Percentiles rank a stretch among this genome's conserved stretches.
phyloP scores from a whole-genome alignment of 2,329 filamentous ascomycete genomes.

The Colletotrichum viniferum region DNA sequence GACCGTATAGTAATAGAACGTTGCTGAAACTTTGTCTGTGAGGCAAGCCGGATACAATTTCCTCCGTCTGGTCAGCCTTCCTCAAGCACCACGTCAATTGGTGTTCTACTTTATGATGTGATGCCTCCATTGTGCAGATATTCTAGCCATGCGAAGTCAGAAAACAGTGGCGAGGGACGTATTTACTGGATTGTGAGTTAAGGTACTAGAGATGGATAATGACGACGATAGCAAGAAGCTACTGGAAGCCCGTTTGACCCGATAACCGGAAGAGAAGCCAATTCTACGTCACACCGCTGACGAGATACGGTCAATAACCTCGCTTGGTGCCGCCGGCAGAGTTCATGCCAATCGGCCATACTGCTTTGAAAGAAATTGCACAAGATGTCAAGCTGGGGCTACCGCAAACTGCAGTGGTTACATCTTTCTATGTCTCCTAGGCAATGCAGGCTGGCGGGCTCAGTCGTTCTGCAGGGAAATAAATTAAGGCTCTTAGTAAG shows the following conservation, averaged over 20 bases:
- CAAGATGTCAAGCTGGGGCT: conserved; percentile 35
- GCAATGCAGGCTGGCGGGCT: conserved; percentile 39
- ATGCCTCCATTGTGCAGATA: background rate
- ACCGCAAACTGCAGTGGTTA: conserved; percentile 32
- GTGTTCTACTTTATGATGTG: background rate
- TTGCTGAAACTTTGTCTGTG: background rate
- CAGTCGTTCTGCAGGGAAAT: conserved; percentile 36
- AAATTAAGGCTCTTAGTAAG: no score
- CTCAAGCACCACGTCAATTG: background rate
- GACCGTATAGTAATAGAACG: background rate
- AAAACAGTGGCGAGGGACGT: background rate
- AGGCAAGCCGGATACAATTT: background rate
- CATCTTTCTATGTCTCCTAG: conserved; percentile 44
- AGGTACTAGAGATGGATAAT: no score
- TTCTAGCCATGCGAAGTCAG: background rate
- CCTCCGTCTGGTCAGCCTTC: background rate
- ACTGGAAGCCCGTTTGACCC: background rate
- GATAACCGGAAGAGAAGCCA: background rate
- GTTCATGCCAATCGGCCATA: background rate
- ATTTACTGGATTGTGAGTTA: no score
- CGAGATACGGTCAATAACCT: background rate
- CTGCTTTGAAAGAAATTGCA: conserved; percentile 17
- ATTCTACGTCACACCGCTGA: background rate
- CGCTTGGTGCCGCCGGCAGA: background rate
- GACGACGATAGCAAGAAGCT: background rate